Base-by-base conservation (phyloP, 2,329 filamentous ascomycete genomes). In the Aspergillus candidus region DNA sequence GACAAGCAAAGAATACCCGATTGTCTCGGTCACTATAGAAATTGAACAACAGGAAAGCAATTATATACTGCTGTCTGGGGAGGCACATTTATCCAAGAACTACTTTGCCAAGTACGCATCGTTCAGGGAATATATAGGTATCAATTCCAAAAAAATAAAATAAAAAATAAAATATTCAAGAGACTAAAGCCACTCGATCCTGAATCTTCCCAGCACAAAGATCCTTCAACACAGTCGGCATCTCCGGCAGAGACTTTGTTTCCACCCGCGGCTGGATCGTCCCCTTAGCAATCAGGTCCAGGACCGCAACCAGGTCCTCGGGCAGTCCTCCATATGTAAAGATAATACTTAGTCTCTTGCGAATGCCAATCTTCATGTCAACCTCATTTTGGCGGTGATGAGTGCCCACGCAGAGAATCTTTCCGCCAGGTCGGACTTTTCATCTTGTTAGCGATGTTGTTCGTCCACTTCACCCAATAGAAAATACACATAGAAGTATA, bases 281-380 rank as follows among this genome's bases (percentile, higher is more conserved):
- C 4, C 62, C 61, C 27, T 58, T 47, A 1, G 57, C 52, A 43
- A 72, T 65, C 32, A 71, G 50, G n/a, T 42, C 45, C 32, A 55
- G 32, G 18, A 52, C 48, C 18, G 49, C 50, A 32, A 43, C 41
- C 2, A 74, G 49, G 41, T 72, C 69, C 10, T 47, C 43, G 1
- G 68, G 54, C 43, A 68, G 70, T 0, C 71, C 70, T 4, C 68
- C 69, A 34, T 73, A 74, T 7, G 66, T 67, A 22, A 72, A 72
- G 3, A 71, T 66, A 29, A 63, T 69, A 11, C 56, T 65, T 3
- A 72, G 50, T 27, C 70, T 51, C 51, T 72, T 72, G 13, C 70
- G 54, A 6, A 69, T 70, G 0, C 68, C 68, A 8, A 66, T 66
- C 44, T 72, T 71, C 69, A 72, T 72, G 32, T 71, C 59, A 8